Evolutionary conservation across 345 rosid genomes (phyloP).

Genomic region (Brassica carinata): DNA sequence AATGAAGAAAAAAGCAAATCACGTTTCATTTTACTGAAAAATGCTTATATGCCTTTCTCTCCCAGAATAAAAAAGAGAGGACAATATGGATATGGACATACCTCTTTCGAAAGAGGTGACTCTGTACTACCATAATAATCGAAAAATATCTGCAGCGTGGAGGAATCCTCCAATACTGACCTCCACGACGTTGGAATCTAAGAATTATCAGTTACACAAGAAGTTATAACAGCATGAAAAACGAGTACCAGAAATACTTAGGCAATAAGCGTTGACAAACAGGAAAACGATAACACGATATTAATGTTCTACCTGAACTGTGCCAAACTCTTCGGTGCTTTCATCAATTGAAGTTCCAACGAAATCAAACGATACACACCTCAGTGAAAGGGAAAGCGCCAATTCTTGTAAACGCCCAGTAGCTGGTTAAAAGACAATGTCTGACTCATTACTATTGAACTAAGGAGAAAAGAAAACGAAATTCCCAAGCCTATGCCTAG

Average conservation of each 20-base stretch:
- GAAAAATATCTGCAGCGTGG: conserved; percentile 92
- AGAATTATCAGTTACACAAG: conserved; percentile 16
- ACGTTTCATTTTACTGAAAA: conserved; percentile 8
- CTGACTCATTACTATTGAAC: conserved; percentile 19
- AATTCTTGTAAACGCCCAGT: conserved; percentile 80
- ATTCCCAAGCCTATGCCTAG: conserved; percentile 19
- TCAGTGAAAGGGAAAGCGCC: conserved; percentile 93
- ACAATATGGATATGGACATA: conserved; percentile 35
- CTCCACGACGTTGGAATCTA: conserved; percentile 95
- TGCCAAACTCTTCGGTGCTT: conserved; percentile 99
- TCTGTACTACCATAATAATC: conserved; percentile 84
- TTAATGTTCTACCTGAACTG: conserved; percentile 77
- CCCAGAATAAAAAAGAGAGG: background rate
- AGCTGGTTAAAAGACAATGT: conserved; percentile 50
- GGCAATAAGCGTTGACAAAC: conserved; percentile 10
- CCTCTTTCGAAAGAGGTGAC: conserved; percentile 95
- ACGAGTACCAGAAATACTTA: conserved; percentile 7
- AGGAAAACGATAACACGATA: background rate
- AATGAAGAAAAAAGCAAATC: background rate
- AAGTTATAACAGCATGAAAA: conserved; percentile 11
- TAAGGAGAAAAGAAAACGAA: background rate
- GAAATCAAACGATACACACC: conserved; percentile 96
- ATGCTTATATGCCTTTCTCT: conserved; percentile 15
- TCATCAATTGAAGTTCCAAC: conserved; percentile 98
- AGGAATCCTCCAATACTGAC: conserved; percentile 84